Percentiles rank a stretch among this genome's conserved stretches.
Conservation (phyloP, 768 basidiomycete genomes). For the Leccinum disarticulatum region DNA sequence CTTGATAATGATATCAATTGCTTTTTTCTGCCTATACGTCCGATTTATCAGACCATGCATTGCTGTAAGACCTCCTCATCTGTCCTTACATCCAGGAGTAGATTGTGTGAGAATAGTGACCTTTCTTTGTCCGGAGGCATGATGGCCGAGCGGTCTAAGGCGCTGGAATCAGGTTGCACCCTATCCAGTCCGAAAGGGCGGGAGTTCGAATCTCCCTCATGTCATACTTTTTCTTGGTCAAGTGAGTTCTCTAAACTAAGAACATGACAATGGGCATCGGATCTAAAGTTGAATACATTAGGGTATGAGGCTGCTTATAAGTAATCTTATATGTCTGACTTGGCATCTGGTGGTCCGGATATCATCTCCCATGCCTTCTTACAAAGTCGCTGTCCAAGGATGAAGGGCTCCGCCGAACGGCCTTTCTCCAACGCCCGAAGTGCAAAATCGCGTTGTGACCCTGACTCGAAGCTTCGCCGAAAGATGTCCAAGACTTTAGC, state of each 20-base stretch:
- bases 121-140: conserved; percentile 16
- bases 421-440: conserved; percentile 63
- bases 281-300: conserved; percentile 13
- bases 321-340: conserved; percentile 26
- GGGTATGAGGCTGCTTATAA: conserved; percentile 27
- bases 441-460: conserved; percentile 59
- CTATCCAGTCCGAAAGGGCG: conserved; percentile 36
- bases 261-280: neutral
- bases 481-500: conserved; percentile 49
- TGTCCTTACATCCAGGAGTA: neutral
- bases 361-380: conserved; percentile 41
- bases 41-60: neutral
- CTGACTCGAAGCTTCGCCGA: conserved; percentile 52
- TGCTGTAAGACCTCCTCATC: no score
- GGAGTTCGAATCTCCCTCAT: conserved; percentile 37
- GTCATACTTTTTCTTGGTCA: conserved; percentile 22
- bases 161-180: conserved; percentile 47
- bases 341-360: conserved; percentile 30
- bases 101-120: neutral
- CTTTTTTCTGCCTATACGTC: neutral
- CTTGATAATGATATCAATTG: neutral
- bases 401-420: conserved; percentile 56
- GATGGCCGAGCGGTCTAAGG: conserved; percentile 64
- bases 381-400: conserved; percentile 40
- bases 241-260: neutral